Evolutionary conservation across 2,329 filamentous ascomycete species (phyloP), one percentile per base, ranked within the genome.

Genomic region (Botrytis porri): DNA sequence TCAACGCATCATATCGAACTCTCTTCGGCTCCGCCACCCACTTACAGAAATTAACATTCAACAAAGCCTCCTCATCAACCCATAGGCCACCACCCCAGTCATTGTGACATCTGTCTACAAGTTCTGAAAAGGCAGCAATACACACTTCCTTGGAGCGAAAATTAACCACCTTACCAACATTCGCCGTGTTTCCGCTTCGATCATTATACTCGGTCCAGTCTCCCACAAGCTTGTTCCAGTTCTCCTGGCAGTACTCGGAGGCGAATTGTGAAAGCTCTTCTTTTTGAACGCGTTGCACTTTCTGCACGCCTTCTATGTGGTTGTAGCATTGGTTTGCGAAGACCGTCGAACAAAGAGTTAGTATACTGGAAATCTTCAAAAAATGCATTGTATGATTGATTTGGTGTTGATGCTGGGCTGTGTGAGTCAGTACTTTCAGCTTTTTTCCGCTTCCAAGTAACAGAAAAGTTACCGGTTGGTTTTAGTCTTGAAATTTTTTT

Each of bases 291-390:
- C 32, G 54, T 25, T 54, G 10, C n/a, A 20, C 0, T 35, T 54
- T 66, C 22, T 54, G 45, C 22, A 45, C 14, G 20, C 32, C 43
- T n/a, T 66, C 32, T 3, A 35, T 35, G 14, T 66, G 43, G 43
- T 66, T 66, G 4, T 66, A 66, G 32, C 63, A 66, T 32, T 66
- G 63, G 14, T 14, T 32, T 35, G 63, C 63, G 22, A 66, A 16
- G 5, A 37, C 63, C 1, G 43, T 51, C 0, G 43, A 66, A 45
- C 32, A 43, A 37, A 66, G 22, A 37, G 63, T 22, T 12, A 66
- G 32, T 22, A 51, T 25, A n/a, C 63, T 51, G 14, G 63, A 29
- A 16, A 66, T 10, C 2, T 5, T 51, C 7, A 32, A 37, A 20
- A 66, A 32, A 51, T 66, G 43, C 63, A 66, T 66, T 8, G 12